phyloP scores from a whole-genome alignment of 768 basidiomycete genomes.

The Tricholoma matsutake region DNA sequence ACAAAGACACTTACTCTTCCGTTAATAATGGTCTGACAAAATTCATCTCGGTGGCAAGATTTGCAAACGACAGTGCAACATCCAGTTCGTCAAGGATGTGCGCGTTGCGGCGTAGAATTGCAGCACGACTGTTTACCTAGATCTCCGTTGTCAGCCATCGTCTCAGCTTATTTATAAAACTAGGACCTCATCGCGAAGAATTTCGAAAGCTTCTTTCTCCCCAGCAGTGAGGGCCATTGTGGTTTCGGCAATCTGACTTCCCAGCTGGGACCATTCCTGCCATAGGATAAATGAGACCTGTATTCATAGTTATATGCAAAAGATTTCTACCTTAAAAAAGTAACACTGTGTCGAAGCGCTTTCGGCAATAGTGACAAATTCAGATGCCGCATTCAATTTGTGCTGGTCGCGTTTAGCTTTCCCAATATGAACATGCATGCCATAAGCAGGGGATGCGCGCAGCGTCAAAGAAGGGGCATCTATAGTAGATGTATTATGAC shows the following conservation, averaged over 20 bases:
- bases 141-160: neutral
- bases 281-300: neutral
- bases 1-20: conserved; percentile 48
- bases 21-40: conserved; percentile 70
- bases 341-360: conserved; percentile 65
- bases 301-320: neutral
- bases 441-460: conserved; percentile 62
- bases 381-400: conserved; percentile 42
- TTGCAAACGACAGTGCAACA: conserved; percentile 76
- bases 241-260: conserved; percentile 60
- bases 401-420: conserved; percentile 60
- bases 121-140: conserved; percentile 61
- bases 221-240: conserved; percentile 46
- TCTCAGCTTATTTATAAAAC: conserved; percentile 3
- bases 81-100: conserved; percentile 86
- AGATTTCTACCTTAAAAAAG: conserved; percentile 52
- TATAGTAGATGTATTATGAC: conserved; percentile 23
- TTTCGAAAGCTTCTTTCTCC: conserved; percentile 74
- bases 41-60: conserved; percentile 72
- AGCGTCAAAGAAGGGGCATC: conserved; percentile 73
- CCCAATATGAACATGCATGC: conserved; percentile 72
- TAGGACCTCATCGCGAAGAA: conserved; percentile 61
- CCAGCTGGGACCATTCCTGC: conserved; percentile 75
- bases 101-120: conserved; percentile 67
- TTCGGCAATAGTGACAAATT: conserved; percentile 59